phyloP scores from a whole-genome alignment of 148 eudicot genomes.

The Beta vulgaris region DNA sequence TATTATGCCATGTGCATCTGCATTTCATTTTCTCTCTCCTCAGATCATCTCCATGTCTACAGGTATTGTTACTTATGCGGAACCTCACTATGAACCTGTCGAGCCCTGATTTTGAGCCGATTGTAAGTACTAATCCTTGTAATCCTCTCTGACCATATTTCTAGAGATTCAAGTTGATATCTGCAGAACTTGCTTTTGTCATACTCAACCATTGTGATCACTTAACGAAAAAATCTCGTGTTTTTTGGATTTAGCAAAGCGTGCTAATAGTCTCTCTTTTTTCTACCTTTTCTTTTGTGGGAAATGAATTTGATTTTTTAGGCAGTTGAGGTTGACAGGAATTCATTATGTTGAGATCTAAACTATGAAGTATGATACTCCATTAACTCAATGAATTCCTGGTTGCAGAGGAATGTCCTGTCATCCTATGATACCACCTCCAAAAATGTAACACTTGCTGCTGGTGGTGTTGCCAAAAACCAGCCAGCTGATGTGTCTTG shows the following conservation, averaged over 20 bases:
- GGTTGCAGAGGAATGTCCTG: constrained; percentile 34
- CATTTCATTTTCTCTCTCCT: background rate
- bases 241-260: no score
- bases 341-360: background rate
- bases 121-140: constrained; percentile 48
- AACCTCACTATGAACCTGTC: constrained; percentile 93
- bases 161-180: background rate
- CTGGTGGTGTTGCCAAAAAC: constrained; percentile 21
- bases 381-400: constrained; percentile 9
- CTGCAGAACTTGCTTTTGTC: constrained; percentile 11
- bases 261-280: no score
- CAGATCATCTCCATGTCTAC: constrained; percentile 25
- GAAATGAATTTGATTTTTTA: background rate
- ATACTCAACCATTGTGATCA: background rate
- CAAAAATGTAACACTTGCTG: constrained; percentile 26
- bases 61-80: constrained; percentile 86
- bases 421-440: constrained; percentile 27
- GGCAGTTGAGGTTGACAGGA: background rate
- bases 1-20: background rate
- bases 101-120: constrained; percentile 79
- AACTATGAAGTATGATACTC: background rate
- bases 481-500: constrained; percentile 29
- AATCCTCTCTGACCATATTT: background rate
- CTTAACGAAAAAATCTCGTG: no score
- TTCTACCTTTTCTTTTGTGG: background rate